A percentile compares a stretch with the other conserved stretches of the same genome.
Conservation (phyloP, 768 basidiomycete species). For the Candolleomyces aberdarensis region DNA sequence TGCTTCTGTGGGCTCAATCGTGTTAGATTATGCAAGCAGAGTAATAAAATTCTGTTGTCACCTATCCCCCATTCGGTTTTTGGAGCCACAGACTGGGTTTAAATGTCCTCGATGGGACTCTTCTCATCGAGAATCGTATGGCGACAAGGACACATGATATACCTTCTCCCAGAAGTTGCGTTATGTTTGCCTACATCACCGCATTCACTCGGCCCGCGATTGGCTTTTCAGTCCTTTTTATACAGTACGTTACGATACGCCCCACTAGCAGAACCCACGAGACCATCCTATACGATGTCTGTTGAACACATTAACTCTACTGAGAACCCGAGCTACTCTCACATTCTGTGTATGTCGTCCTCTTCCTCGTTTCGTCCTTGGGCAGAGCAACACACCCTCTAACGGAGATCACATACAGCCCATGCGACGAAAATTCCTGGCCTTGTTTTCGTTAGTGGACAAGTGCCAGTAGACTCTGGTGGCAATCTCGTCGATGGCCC, state of each 20-base stretch:
- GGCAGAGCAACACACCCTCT: neutral
- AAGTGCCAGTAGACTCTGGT: slow-evolving; percentile 47
- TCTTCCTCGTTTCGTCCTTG: slow-evolving; percentile 13
- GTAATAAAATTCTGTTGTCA: slow-evolving; percentile 2
- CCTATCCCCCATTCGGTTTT: no score
- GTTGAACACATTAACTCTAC: slow-evolving; percentile 54
- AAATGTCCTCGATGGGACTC: neutral
- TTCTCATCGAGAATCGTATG: neutral
- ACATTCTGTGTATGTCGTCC: slow-evolving; percentile 45
- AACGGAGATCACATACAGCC: slow-evolving; percentile 25
- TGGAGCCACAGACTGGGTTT: no score
- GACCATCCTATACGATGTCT: slow-evolving; percentile 28
- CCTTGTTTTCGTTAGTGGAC: slow-evolving; percentile 60
- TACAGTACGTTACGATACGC: neutral
- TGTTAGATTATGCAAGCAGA: slow-evolving; percentile 17
- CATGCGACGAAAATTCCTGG: slow-evolving; percentile 58
- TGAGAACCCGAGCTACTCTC: slow-evolving; percentile 40
- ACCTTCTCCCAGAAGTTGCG: neutral
- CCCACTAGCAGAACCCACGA: no score
- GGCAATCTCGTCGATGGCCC: slow-evolving; percentile 53
- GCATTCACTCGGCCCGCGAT: neutral
- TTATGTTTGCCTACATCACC: neutral
- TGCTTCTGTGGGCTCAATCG: slow-evolving; percentile 4
- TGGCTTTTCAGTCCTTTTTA: neutral
- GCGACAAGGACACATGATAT: neutral